These are phyloP conservation scores for Hanseniaspora jakobsenii DNA, from an alignment of 805 yeast genomes.

Conservation along the genomic window DNA sequence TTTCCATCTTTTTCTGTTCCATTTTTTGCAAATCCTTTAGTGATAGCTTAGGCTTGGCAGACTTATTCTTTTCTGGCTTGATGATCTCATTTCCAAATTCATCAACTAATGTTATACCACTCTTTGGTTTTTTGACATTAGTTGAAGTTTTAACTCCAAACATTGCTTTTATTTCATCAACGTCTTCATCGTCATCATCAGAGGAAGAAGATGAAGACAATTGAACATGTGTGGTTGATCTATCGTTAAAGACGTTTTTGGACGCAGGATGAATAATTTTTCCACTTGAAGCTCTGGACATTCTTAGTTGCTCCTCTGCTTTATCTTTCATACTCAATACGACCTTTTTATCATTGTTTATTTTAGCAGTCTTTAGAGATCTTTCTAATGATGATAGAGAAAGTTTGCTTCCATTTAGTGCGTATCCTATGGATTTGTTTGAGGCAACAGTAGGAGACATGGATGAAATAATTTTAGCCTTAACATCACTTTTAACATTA, in stretches of 20 bases:
- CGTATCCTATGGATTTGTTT: constrained; percentile 35
- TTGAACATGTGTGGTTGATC: constrained; percentile 22
- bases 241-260: constrained; percentile 38
- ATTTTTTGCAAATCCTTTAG: constrained; percentile 30
- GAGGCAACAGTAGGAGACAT: not conserved
- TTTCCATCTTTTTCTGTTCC: constrained; percentile 68
- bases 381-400: no score
- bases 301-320: constrained; percentile 24
- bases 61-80: constrained; percentile 26
- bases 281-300: constrained; percentile 27
- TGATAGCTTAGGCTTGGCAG: constrained; percentile 29
- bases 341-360: no score
- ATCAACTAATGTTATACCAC: constrained; percentile 12
- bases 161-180: constrained; percentile 23
- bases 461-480: not conserved
- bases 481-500: not conserved
- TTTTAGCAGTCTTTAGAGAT: no score
- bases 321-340: constrained; percentile 15
- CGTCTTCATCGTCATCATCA: constrained; percentile 30
- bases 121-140: not conserved
- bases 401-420: constrained; percentile 34
- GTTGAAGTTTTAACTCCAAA: constrained; percentile 21
- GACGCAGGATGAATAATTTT: constrained; percentile 37
- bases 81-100: constrained; percentile 29
- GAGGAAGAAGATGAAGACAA: constrained; percentile 16